Conservation (phyloP, 2,329 filamentous ascomycete species). For the Cucurbitaria berberidis region DNA sequence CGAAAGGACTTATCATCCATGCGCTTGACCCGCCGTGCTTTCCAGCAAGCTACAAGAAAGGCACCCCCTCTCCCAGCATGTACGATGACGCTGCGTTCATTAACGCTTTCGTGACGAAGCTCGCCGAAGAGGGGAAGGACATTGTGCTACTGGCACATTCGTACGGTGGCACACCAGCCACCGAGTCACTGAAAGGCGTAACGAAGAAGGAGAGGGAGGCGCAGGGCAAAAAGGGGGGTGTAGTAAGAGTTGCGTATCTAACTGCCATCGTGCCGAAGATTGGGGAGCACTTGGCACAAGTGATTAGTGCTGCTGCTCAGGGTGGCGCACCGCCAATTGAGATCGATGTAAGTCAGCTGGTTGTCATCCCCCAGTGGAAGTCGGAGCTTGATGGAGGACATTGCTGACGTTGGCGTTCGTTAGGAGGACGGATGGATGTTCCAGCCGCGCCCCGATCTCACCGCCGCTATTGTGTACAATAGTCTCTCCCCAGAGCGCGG, state of each 20-base stretch:
- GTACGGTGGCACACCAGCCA: constrained; percentile 42
- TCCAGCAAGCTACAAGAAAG: constrained; percentile 13
- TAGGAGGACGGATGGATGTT: constrained; percentile 23
- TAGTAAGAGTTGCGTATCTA: constrained; percentile 31
- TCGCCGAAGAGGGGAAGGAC: constrained; percentile 44
- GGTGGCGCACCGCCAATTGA: constrained; percentile 3
- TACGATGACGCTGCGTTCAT: constrained; percentile 43
- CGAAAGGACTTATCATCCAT: constrained; percentile 22
- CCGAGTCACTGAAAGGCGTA: constrained; percentile 37
- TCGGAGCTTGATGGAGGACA: not conserved
- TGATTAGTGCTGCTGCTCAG: not conserved
- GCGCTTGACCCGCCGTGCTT: constrained; percentile 21
- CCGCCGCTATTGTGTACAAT: constrained; percentile 21
- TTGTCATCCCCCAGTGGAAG: not conserved
- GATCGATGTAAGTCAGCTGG: constrained; percentile 11
- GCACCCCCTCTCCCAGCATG: constrained; percentile 19
- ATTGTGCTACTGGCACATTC: constrained; percentile 48
- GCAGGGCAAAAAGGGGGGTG: constrained; percentile 41
- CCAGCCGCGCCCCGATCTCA: constrained; percentile 8
- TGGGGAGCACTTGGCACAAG: constrained; percentile 11
- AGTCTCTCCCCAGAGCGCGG: constrained; percentile 21
- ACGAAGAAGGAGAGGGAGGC: constrained; percentile 30
- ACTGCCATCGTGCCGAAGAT: constrained; percentile 23
- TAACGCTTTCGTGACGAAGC: constrained; percentile 19
- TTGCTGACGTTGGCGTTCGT: not conserved